Conservation (phyloP, 2,329 filamentous ascomycete species). For the Beauveria bassiana region DNA sequence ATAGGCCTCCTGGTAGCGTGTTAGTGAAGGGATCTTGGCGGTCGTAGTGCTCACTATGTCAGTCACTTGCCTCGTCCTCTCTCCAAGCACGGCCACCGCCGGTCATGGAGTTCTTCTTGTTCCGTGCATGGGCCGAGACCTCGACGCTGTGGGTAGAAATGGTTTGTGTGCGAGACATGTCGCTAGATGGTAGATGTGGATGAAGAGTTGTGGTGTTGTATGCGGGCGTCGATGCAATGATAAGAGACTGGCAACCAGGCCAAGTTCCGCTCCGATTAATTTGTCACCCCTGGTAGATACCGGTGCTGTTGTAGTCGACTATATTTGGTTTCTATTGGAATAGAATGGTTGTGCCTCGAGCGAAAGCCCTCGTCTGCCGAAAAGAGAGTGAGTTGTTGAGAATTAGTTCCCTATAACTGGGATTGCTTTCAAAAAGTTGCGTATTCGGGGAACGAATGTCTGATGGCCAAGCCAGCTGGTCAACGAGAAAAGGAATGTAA, state of each 20-base stretch:
- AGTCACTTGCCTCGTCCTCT: slow-evolving; percentile 64
- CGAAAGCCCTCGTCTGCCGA: neutral
- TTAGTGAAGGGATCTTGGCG: slow-evolving; percentile 9
- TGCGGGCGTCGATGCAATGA: neutral
- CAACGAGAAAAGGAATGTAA: slow-evolving; percentile 22
- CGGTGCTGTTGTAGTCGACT: neutral
- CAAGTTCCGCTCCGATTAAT: neutral
- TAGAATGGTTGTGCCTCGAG: neutral
- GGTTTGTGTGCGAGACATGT: slow-evolving; percentile 46
- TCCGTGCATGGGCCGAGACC: slow-evolving; percentile 49
- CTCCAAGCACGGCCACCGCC: slow-evolving; percentile 77
- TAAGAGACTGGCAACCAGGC: slow-evolving; percentile 5
- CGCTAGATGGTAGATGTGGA: slow-evolving; percentile 22
- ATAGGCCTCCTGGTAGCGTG: slow-evolving; percentile 59
- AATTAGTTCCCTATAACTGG: neutral
- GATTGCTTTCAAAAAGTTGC: neutral
- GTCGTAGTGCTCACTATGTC: neutral
- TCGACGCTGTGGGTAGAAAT: slow-evolving; percentile 37
- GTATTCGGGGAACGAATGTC: slow-evolving; percentile 40
- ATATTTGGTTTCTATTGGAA: neutral
- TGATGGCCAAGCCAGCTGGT: slow-evolving; percentile 51
- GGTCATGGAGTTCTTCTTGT: slow-evolving; percentile 59
- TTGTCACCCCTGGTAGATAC: neutral
- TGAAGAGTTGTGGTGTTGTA: slow-evolving; percentile 11
- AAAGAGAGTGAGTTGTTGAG: neutral